Evolutionary conservation across 1,284 basidiomycete species (phyloP).

Genomic region (Mrakiaceae sp.): DNA sequence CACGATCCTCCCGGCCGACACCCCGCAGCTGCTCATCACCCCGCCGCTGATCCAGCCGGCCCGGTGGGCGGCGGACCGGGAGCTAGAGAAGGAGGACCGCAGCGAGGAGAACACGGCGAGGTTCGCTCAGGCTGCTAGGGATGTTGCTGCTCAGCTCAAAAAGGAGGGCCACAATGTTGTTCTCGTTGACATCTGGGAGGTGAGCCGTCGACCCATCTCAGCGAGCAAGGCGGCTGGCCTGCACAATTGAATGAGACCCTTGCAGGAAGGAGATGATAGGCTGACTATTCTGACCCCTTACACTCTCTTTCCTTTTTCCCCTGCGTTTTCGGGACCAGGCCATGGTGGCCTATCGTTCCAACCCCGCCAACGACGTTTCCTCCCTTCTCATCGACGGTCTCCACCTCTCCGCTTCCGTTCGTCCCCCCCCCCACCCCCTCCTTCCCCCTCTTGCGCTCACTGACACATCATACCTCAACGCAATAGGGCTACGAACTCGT

Average conservation of each 20-base stretch:
- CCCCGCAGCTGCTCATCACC: conserved; percentile 10
- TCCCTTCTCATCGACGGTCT: conserved; percentile 10
- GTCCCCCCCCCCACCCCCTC: not conserved
- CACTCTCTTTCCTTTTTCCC: not conserved
- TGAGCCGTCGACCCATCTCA: not conserved
- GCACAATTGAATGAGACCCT: too few species aligned
- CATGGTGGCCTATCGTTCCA: conserved; percentile 8
- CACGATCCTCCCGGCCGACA: conserved; percentile 3
- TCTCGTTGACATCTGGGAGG: conserved; percentile 12
- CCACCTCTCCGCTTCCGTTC: conserved; percentile 7
- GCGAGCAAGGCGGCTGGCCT: too few species aligned
- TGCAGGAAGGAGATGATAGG: not conserved
- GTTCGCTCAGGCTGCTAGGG: conserved; percentile 10
- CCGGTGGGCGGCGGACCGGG: not conserved
- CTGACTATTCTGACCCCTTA: not conserved
- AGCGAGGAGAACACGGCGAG: conserved; percentile 4
- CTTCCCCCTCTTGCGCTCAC: not conserved
- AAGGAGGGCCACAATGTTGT: not conserved
- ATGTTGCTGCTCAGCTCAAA: not conserved
- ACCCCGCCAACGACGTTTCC: not conserved
- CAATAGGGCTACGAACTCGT: conserved; percentile 11
- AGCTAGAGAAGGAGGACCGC: not conserved
- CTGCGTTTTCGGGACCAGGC: not conserved
- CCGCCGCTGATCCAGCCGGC: conserved; percentile 8
- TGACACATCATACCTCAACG: not conserved